Base-by-base conservation (phyloP, 306 rosid species). In the Betula pendula region DNA sequence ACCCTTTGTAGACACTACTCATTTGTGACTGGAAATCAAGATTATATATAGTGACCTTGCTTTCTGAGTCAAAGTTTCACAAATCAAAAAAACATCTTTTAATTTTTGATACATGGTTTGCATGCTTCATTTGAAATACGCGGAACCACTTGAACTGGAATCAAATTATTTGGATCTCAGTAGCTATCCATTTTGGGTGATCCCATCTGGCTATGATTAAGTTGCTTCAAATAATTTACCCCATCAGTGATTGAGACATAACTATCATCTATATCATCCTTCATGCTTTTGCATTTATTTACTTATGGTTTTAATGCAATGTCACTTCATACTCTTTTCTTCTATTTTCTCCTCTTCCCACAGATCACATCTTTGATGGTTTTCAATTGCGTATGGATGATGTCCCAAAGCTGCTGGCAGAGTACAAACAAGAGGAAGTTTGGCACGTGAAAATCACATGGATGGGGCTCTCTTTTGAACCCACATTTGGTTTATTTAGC, bases 341-440 rank as follows among this genome's bases (percentile, higher is more conserved):
- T 31, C 25, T 19, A 15, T 42, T 71, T 77, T 78, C 71, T 38
- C 53, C 66, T 31, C 59, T 77, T 11, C 16, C 14, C 1, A 69
- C 62, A 77, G 52, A 47, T 75, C 35, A 2, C 75, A 42, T 24
- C 35, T 22, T 55, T 77, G 77, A 17, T 72, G 24, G 2, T 72
- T 80, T 84, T 50, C 96, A 95, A 97, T 81, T 95, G 85, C 94
- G 96, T 16, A 84, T 95, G 92, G 89, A 87, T 80, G 99, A 95
- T 81, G 81, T 95, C 53, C 91, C 96, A 19, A 85, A 87, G 81
- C 93, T 95, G 70, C 76, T 95, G 84, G 86, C 78, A 5, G 99
- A 87, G 87, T 95, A 92, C 91, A 90, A 76, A 80, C 83, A 73
- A 73, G 42, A 73, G 43, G 51, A 59, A 71, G 65, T 38, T 66